Evolutionary conservation across 2,329 filamentous ascomycete species (phyloP).

Genomic region (Phialocephala subalpina): DNA sequence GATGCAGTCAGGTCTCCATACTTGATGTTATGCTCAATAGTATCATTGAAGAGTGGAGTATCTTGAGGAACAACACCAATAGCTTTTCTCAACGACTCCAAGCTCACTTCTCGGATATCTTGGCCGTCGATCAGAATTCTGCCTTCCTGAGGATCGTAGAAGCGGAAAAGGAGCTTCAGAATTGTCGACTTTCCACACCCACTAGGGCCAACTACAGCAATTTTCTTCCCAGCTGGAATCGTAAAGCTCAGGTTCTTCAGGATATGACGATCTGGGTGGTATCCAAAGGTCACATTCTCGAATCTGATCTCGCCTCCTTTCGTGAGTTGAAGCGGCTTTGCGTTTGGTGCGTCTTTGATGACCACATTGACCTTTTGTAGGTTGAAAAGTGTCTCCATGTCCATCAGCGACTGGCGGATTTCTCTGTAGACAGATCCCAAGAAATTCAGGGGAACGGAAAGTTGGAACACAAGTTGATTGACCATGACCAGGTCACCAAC

Average conservation of each 20-base stretch:
- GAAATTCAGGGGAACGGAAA: slow-evolving; percentile 97
- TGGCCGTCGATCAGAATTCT: slow-evolving; percentile 93
- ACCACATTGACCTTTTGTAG: slow-evolving; percentile 94
- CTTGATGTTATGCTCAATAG: slow-evolving; percentile 92
- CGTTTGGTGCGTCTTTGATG: slow-evolving; percentile 79
- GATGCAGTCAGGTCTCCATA: slow-evolving; percentile 86
- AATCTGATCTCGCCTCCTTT: slow-evolving; percentile 91
- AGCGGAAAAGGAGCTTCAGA: slow-evolving; percentile 89
- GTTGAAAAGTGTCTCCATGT: slow-evolving; percentile 99
- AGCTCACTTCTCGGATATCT: slow-evolving; percentile 82
- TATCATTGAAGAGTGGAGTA: slow-evolving; percentile 96
- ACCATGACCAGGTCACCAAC: slow-evolving; percentile 98
- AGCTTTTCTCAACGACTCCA: slow-evolving; percentile 82
- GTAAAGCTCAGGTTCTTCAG: slow-evolving; percentile 84
- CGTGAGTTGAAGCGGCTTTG: slow-evolving; percentile 74
- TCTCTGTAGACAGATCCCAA: slow-evolving; percentile 98
- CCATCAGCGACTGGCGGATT: slow-evolving; percentile 89
- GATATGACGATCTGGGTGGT: slow-evolving; percentile 86
- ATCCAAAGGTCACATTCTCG: slow-evolving; percentile 94
- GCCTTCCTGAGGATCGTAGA: slow-evolving; percentile 87
- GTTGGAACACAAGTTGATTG: slow-evolving; percentile 97
- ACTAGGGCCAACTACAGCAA: slow-evolving; percentile 93
- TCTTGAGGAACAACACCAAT: slow-evolving; percentile 98
- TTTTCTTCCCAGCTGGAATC: slow-evolving; percentile 94
- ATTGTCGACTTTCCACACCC: slow-evolving; percentile 98